These are phyloP conservation scores for Ogataea methylovora DNA, from an alignment of 805 yeast genomes.

Conservation along the genomic window DNA sequence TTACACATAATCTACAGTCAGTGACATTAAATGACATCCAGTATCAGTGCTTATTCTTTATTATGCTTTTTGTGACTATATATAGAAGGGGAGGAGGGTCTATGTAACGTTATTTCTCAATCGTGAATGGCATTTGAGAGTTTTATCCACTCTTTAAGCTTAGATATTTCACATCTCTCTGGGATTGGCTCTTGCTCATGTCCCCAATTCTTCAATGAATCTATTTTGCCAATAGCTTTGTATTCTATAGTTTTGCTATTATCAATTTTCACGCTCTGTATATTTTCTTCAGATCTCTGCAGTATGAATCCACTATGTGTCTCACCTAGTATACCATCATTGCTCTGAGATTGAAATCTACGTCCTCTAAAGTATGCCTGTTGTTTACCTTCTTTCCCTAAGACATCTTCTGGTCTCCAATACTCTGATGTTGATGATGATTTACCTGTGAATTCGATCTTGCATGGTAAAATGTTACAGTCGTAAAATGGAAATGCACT, in stretches of 20 bases:
- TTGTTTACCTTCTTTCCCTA: neutral
- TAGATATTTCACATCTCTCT: neutral
- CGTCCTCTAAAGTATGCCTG: constrained; percentile 2
- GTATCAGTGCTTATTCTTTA: too few relatives aligned
- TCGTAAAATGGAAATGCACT: too few relatives aligned
- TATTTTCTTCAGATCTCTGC: neutral
- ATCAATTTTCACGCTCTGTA: neutral
- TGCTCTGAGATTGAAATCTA: neutral
- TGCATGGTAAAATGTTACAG: constrained; percentile 19
- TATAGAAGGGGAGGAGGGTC: too few relatives aligned
- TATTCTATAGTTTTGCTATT: neutral
- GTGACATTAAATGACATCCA: too few relatives aligned
- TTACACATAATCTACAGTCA: too few relatives aligned
- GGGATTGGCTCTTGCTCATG: neutral
- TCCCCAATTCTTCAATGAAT: neutral
- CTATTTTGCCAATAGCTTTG: neutral
- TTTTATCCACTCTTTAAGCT: neutral
- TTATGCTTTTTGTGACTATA: too few relatives aligned
- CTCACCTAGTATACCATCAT: too few relatives aligned
- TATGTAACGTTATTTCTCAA: neutral
- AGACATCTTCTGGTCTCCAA: constrained; percentile 2
- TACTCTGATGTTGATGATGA: constrained; percentile 8
- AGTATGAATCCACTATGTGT: neutral
- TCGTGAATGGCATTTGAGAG: neutral
- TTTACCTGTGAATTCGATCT: constrained; percentile 15